Conservation (phyloP, 495 filamentous ascomycete genomes). For the Cladorrhinum samala region DNA sequence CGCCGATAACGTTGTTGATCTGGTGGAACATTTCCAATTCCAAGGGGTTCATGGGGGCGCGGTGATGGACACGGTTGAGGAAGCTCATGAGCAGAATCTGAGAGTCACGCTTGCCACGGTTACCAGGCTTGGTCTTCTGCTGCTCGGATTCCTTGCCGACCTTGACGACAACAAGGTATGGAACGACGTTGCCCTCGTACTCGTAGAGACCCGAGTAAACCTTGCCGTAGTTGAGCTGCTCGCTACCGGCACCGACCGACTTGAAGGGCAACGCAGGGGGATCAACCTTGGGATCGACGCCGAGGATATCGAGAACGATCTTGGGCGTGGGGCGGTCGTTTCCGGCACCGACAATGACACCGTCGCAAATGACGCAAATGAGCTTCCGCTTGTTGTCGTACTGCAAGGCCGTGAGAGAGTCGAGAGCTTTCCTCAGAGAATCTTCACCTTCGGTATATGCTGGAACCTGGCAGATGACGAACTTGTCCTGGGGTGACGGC, state of each 20-base stretch:
- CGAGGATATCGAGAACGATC: conserved; percentile 94
- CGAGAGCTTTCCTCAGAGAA: conserved; percentile 80
- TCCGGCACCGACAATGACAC: conserved; percentile 92
- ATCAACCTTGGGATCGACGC: conserved; percentile 94
- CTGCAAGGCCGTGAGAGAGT: conserved; percentile 86
- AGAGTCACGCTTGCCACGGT: conserved; percentile 96
- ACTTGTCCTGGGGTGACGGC: conserved; percentile 90
- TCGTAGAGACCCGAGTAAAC: conserved; percentile 98
- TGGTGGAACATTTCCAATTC: conserved; percentile 98
- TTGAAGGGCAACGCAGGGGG: conserved; percentile 90
- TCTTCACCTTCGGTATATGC: conserved; percentile 98
- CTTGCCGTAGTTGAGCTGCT: conserved; percentile 96
- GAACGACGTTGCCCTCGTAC: conserved; percentile 94
- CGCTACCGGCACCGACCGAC: conserved; percentile 79
- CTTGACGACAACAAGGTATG: conserved; percentile 93
- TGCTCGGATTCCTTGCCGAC: conserved; percentile 96
- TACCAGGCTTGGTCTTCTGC: conserved; percentile 85
- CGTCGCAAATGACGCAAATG: conserved; percentile 89
- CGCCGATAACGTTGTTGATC: conserved; percentile 98
- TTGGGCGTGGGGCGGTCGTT: conserved; percentile 96
- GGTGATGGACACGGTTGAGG: conserved; percentile 95
- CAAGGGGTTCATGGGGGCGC: conserved; percentile 85
- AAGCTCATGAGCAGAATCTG: conserved; percentile 82
- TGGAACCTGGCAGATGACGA: conserved; percentile 96
- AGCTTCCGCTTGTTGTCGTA: conserved; percentile 98